Evolutionary conservation across 768 basidiomycete species (phyloP), one percentile per base, ranked within the genome.

Genomic region (Myochromella boudieri): DNA sequence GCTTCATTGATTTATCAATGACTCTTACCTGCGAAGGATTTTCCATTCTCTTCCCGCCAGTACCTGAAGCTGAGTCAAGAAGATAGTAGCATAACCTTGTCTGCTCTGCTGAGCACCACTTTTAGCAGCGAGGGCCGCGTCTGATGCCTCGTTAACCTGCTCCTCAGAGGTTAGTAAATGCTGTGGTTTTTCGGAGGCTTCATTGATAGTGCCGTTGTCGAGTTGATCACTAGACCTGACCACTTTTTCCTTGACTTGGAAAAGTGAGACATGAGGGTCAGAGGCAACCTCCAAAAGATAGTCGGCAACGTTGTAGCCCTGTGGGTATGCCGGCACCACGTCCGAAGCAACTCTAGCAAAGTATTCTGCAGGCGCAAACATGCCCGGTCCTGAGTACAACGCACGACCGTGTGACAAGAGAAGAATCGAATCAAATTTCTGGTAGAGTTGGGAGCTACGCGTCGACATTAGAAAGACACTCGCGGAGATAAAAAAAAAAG

Each of bases 251-350:
- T 37, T 27, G 18, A 56, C 38, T 45, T 63, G 68, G 70, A 81
- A 79, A 1, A 81, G 61, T 24, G 63, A 64, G 6, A 74, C 67
- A 11, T 81, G 77, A 1, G 81, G 75, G 39, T 81, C 80, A 56
- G 81, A 85, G 1, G 93, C 93, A 42, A 97, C 77, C 54, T 97
- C 94, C 17, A 97, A 74, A 9, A 97, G 76, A 58, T 95, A 90
- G 62, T 97, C 95, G 0, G 95, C 93, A 14, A 95, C 79, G 57
- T 97, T 97, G 69, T 95, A 94, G 0, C 91, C 92, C 39, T 82
- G 74, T 6, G 80, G 85, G 58, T 84, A 91, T 8, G 76, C 67
- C 6, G 68, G 69, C 3, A 77, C 67, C 3, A 65, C 60, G 1
- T 57, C 64, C 3, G 66, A 52, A 4, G 76, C 75, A 18, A 69